Base-by-base conservation (phyloP, 768 basidiomycete species). In the Termitomyces sp. region DNA sequence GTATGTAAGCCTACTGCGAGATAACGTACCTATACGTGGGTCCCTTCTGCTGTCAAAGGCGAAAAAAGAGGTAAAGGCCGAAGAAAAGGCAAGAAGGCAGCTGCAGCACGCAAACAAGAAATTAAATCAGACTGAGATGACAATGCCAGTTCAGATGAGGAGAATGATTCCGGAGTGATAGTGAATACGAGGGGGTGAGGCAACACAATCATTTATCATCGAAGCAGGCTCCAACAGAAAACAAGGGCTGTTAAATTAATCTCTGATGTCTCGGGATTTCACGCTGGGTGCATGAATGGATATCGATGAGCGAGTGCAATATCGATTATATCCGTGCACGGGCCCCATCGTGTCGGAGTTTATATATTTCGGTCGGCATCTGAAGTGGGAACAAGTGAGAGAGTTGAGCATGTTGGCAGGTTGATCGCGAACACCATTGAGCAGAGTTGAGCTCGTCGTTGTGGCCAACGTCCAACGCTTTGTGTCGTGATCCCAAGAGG, bases 401-500 rank as follows among this genome's bases (percentile, higher is more conserved):
- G 57, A 62, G 51, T 56, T 57, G 42, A 53, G 60, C 54, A 58
- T 56, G 57, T 62, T 64, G 63, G 58, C 50, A 59, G 43, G 69
- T 76, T 76, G 75, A 84, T 84, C 83, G 84, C 85, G 82, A 83
- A 79, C 81, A 82, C 71, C 68, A 66, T 50, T 50, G 49, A 50
- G 49, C 72, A 74, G 63, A 64, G 73, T 73, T 74, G 72, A 71
- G 74, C 74, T 75, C 69, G 60, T 66, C 64, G 69, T 63, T 60
- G 64, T 59, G 67, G 70, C 70, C 76, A 73, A 73, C 74, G 71
- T 68, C 66, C 68, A 70, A 58, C 73, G 71, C 72, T 62, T 65
- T 71, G 71, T 77, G 76, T 75, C 78, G 79, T 75, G 78, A 78
- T 80, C 76, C 76, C 78, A 84, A 87, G 88, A 92, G 89, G 89